Conservation (phyloP, 805 yeast species). For the Saturnispora bothae region DNA sequence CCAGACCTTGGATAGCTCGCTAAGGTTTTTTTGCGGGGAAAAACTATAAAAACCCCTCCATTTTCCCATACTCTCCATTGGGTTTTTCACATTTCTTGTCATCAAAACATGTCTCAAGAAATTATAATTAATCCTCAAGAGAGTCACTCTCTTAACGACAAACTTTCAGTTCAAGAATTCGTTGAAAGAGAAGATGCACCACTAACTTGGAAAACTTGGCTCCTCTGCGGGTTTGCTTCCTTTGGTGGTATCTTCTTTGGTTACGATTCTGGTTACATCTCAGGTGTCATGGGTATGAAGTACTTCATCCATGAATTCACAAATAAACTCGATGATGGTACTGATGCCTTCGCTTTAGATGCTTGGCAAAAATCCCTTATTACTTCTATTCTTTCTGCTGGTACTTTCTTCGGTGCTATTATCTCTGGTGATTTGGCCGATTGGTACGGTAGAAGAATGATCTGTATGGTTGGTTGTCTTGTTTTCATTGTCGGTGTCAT, state of each 20-base stretch:
- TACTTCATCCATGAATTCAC: slow-evolving; percentile 29
- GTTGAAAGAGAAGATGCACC: slow-evolving; percentile 26
- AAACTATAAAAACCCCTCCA: not conserved
- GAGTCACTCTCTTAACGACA: not conserved
- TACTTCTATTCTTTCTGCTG: slow-evolving; percentile 65
- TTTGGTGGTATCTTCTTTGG: slow-evolving; percentile 61
- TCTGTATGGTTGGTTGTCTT: slow-evolving; percentile 33
- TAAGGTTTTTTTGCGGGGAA: not conserved
- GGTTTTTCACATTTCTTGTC: too few relatives aligned
- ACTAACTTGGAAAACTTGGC: slow-evolving; percentile 27
- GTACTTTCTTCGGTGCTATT: slow-evolving; percentile 62
- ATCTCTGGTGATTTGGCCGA: slow-evolving; percentile 45
- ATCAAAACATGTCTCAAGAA: slow-evolving; percentile 4
- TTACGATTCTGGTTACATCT: slow-evolving; percentile 59
- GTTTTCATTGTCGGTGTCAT: slow-evolving; percentile 40
- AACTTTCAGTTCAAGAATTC: slow-evolving; percentile 1
- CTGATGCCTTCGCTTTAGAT: slow-evolving; percentile 17
- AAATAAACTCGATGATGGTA: slow-evolving; percentile 23
- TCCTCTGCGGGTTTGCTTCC: slow-evolving; percentile 48
- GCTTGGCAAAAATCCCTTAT: slow-evolving; percentile 34
- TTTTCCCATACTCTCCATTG: slow-evolving; percentile 1
- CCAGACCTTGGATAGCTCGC: too few relatives aligned
- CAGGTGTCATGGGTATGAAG: slow-evolving; percentile 56
- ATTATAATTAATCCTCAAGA: not conserved
- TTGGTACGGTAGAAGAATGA: slow-evolving; percentile 37